Base-by-base conservation (phyloP, 2,329 filamentous ascomycete species). In the Alternaria rosae region DNA sequence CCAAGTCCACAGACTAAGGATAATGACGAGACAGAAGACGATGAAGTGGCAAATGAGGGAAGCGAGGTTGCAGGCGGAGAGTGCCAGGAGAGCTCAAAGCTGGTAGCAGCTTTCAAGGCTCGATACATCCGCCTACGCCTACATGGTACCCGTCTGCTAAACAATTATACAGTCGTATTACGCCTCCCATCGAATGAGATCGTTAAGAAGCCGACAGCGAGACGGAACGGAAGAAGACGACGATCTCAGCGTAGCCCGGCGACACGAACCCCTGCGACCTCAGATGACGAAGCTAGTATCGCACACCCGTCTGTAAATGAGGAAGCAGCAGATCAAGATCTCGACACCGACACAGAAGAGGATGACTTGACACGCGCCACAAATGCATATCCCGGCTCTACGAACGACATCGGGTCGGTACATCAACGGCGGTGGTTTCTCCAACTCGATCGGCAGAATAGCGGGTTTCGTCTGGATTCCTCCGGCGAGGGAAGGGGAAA, bases 391-490 rank as follows among this genome's bases (percentile, higher is more conserved):
- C 79, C 85, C 0, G 89, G 90, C 6, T 88, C 90, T 0, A 82
- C 70, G 1, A 92, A 92, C 69, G 86, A 83, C 3, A 88, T 92
- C 42, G 87, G 85, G 6, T 91, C 89, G 38, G 81, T 92, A 5
- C 86, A 92, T 68, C 89, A 92, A 74, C 84, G 89, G 6, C 82
- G 83, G 43, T 92, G 89, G 90, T 91, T 87, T 61, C 70, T 91
- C 17, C 86, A 85, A 11, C 80, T 92, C 1, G 90, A 92, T 70
- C 82, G 87, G 12, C 74, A 71, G 25, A 85, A 82, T 5, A 88
- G 85, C 52, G 89, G 89, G 5, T 90, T 92, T 57, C 74, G 76
- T 15, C 79, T 78, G 70, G 74, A 72, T 12, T 4, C 32, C 4
- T 41, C 21, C 4, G 51, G 32, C 11, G 9, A 9, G 3, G 15